Conservation (phyloP, 768 basidiomycete genomes). For the Boletellus ananas region DNA sequence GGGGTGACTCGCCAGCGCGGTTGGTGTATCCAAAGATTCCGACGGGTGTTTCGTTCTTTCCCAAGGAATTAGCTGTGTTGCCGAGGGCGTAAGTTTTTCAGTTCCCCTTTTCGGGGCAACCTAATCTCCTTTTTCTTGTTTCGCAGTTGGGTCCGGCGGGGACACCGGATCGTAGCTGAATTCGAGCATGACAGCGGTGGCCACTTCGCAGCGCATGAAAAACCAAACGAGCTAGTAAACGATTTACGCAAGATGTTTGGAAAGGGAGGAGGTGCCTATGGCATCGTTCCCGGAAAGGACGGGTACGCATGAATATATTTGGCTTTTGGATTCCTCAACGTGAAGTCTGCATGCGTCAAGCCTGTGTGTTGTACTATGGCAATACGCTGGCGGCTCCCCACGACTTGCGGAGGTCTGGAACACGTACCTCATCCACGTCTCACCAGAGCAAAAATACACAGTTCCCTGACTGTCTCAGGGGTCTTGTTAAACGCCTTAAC, state of each 20-base stretch:
- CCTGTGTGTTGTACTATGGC: too few species aligned
- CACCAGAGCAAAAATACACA: too few species aligned
- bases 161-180: constrained; percentile 44
- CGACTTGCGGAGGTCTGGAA: too few species aligned
- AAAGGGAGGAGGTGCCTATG: constrained; percentile 46
- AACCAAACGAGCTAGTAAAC: constrained; percentile 42
- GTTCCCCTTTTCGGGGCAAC: too few species aligned
- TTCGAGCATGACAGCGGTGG: constrained; percentile 49
- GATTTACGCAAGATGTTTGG: constrained; percentile 59
- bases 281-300: constrained; percentile 41
- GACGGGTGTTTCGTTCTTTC: constrained; percentile 49
- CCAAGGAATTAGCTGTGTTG: constrained; percentile 39
- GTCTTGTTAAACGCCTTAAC: too few species aligned
- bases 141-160: constrained; percentile 40
- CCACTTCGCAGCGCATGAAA: constrained; percentile 57
- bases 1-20: accelerated
- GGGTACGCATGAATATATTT: constrained; percentile 31
- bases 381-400: too few species aligned
- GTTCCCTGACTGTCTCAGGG: too few species aligned
- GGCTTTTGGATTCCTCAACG: too few species aligned
- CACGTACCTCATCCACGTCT: too few species aligned
- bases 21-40: constrained; percentile 32
- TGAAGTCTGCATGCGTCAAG: too few species aligned
- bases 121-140: not conserved
- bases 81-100: constrained; percentile 35